Evolutionary conservation across 73 alveolate genomes (phyloP).

Genomic region (Symbiodinium pilosum): DNA sequence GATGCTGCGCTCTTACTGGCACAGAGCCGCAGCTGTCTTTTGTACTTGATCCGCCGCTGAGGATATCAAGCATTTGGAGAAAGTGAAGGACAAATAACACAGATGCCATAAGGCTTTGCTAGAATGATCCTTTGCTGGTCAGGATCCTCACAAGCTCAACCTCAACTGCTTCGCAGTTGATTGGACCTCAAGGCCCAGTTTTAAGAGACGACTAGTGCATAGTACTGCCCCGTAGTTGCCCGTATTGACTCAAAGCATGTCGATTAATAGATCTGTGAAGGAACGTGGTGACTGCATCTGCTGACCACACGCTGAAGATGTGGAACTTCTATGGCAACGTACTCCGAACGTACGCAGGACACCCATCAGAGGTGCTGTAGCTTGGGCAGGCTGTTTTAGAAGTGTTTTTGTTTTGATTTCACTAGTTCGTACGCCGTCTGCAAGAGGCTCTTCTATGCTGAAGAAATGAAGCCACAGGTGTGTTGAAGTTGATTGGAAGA

Average conservation of each 20-base stretch:
- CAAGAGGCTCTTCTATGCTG: too few species aligned
- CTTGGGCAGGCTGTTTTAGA: not conserved
- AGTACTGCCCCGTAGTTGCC: not conserved
- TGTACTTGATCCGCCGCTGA: not conserved
- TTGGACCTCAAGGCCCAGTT: slow-evolving; percentile 42
- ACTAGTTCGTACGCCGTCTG: not conserved
- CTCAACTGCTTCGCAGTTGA: slow-evolving; percentile 85
- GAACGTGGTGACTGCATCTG: slow-evolving; percentile 75
- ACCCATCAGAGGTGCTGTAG: slow-evolving; percentile 42
- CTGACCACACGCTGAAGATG: slow-evolving; percentile 81
- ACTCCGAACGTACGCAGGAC: slow-evolving; percentile 38
- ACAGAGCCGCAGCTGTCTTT: not conserved
- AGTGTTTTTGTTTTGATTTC: not conserved
- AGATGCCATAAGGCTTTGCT: too few species aligned
- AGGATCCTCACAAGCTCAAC: slow-evolving; percentile 86
- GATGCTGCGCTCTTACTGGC: slow-evolving; percentile 34
- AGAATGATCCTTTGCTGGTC: too few species aligned
- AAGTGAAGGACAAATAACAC: slow-evolving; percentile 52
- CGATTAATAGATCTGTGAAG: not conserved
- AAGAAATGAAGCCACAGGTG: not conserved
- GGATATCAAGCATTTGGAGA: slow-evolving; percentile 72
- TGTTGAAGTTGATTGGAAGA: slow-evolving; percentile 75
- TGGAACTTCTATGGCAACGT: slow-evolving; percentile 89
- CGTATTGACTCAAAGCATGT: not conserved
- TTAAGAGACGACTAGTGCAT: too few species aligned